Base-by-base conservation (phyloP, 2,329 filamentous ascomycete genomes). In the Neofusicoccum ribis region DNA sequence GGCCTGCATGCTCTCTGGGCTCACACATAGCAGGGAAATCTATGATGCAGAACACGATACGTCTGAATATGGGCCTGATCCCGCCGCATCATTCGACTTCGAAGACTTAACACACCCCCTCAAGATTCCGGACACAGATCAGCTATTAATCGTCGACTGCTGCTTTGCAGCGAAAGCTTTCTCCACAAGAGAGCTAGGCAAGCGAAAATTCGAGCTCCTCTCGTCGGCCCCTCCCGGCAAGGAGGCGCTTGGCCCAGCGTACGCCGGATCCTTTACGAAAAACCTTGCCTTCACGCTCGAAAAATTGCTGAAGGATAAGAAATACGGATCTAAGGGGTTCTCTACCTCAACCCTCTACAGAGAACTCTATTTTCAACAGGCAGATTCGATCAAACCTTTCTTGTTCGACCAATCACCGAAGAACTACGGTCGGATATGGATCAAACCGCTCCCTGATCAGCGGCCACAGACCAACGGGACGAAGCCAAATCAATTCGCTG, bases 291-390 rank as follows among this genome's bases (percentile, higher is more conserved):
- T 36, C 3, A 43, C 64, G 50, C 63, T 69, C 15, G 15, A 63
- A n/a, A 31, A 66, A 4, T 7, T n/a, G 15, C 41, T 59, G 14
- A 23, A 6, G 11, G 20, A 34, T 7, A 31, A 31, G 27, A 17
- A 31, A 34, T 14, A 20, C 23, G 7, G 46, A 52, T 31, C 27
- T 15, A 20, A 52, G 5, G 68, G 68, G 1, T 68, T 69, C 43
- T 64, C 67, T 3, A 69, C 68, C 3, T 65, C 66, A 1, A 50
- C 66, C 2, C 64, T 69, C 4, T 69, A 68, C 46, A 51, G 66
- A 85, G 62, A 85, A 84, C 61, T 82, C 79, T 0, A 78, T 84
- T n/a, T 31, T 71, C 78, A 1, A 77, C 81, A 58, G 76, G 27
- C 78, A 81, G 17, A 78, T 80, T 49, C 79, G 78, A 0, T 74